Evolutionary conservation across 140 eudicot genomes (phyloP).

Genomic region (Senecio squalidus): DNA sequence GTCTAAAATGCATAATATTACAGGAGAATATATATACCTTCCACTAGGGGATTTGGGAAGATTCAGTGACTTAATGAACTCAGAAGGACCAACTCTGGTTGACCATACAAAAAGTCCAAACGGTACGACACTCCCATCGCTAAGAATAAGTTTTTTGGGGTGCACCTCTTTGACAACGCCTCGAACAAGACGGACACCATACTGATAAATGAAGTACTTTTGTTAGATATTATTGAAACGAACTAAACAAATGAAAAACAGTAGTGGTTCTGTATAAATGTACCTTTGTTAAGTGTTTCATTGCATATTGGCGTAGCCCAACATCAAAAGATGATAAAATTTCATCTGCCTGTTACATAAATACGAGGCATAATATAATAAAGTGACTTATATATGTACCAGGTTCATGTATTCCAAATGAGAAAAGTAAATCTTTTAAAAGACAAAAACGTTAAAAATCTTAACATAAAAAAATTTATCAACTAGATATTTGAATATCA

Average conservation of each 20-base stretch:
- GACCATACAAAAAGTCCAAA: constrained; percentile 97
- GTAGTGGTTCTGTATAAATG: not conserved
- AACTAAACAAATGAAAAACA: not conserved
- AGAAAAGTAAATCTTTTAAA: no score
- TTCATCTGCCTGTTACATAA: constrained; percentile 73
- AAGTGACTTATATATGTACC: no score
- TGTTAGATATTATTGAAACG: not conserved
- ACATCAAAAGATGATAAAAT: constrained; percentile 88
- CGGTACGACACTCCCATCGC: constrained; percentile 89
- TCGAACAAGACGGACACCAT: constrained; percentile 81
- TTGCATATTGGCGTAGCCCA: constrained; percentile 82
- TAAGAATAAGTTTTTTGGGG: constrained; percentile 51
- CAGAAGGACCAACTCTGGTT: constrained; percentile 94
- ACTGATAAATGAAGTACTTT: constrained; percentile 30
- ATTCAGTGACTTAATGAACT: constrained; percentile 56
- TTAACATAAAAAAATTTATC: no score
- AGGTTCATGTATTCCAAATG: no score
- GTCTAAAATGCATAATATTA: not conserved
- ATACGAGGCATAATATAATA: not conserved
- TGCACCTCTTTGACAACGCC: constrained; percentile 95
- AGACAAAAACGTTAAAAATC: no score
- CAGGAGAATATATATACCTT: constrained; percentile 48
- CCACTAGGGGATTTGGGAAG: constrained; percentile 88
- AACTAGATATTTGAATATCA: no score
- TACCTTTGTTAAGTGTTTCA: constrained; percentile 87